phyloP scores from a whole-genome alignment of 345 rosid genomes.

The Punica granatum region DNA sequence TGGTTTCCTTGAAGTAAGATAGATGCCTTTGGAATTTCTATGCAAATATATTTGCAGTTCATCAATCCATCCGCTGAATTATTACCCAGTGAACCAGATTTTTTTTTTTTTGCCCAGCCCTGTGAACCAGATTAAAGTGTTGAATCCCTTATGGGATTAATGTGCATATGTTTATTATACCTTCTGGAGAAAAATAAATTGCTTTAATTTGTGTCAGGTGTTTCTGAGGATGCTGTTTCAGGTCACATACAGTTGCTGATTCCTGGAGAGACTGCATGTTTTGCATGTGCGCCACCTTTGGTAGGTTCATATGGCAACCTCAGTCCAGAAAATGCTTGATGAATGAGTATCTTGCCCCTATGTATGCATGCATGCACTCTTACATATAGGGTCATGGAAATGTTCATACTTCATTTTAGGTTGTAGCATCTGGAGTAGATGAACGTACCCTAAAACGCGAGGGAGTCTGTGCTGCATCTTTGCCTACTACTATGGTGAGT shows the following conservation, averaged over 20 bases:
- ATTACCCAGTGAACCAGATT: neutral
- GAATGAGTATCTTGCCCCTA: conserved; percentile 2
- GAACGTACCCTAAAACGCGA: conserved; percentile 92
- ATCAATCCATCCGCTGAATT: neutral
- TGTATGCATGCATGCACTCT: neutral
- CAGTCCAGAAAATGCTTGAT: conserved; percentile 2
- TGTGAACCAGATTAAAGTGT: too few species aligned
- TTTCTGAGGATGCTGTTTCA: conserved; percentile 97
- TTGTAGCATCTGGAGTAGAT: conserved; percentile 95
- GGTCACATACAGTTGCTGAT: conserved; percentile 92
- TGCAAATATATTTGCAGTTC: neutral
- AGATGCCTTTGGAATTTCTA: neutral
- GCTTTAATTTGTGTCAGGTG: conserved; percentile 45
- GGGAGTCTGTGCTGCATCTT: conserved; percentile 97
- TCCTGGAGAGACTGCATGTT: conserved; percentile 97
- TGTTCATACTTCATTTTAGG: conserved; percentile 26
- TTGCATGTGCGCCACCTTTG: conserved; percentile 98
- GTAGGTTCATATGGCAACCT: conserved; percentile 30
- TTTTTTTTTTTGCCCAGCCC: too few species aligned
- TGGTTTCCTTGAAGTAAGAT: neutral
- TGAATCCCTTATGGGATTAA: neutral
- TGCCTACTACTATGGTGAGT: conserved; percentile 85
- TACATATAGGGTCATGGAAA: neutral
- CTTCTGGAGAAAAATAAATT: conserved; percentile 3
- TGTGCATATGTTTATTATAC: neutral